phyloP scores from a whole-genome alignment of 306 rosid species.

The Argentina anserina region DNA sequence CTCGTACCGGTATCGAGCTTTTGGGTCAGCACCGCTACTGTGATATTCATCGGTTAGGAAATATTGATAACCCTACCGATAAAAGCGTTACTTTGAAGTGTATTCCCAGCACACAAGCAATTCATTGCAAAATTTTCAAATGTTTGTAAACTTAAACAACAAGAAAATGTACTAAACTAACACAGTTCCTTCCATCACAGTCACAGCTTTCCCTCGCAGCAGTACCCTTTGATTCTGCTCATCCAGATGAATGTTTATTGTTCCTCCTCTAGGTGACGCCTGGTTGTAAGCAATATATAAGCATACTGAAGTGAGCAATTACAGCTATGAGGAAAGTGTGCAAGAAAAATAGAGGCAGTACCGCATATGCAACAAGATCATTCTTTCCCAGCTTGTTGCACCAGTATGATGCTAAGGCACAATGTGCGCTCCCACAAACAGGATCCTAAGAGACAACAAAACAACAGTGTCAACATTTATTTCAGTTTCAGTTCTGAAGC shows the following conservation, averaged over 20 bases:
- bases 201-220: constrained; percentile 63
- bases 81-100: not conserved
- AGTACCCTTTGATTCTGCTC: constrained; percentile 58
- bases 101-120: not conserved
- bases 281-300: constrained; percentile 14
- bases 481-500: not conserved
- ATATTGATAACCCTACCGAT: too few species aligned
- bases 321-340: not conserved
- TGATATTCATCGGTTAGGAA: too few species aligned
- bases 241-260: constrained; percentile 46
- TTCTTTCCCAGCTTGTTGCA: constrained; percentile 50
- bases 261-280: constrained; percentile 77
- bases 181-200: constrained; percentile 66
- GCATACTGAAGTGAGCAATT: not conserved
- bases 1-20: too few species aligned
- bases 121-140: too few species aligned
- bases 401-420: constrained; percentile 51
- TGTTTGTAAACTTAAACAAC: not conserved
- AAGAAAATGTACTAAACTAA: constrained; percentile 28
- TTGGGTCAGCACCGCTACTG: too few species aligned
- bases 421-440: constrained; percentile 59
- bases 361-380: constrained; percentile 51
- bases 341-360: constrained; percentile 2
- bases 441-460: constrained; percentile 42
- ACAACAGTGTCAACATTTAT: not conserved